These are phyloP conservation scores for Candida vartiovaarae DNA, from an alignment of 805 yeast genomes.

Conservation along the genomic window DNA sequence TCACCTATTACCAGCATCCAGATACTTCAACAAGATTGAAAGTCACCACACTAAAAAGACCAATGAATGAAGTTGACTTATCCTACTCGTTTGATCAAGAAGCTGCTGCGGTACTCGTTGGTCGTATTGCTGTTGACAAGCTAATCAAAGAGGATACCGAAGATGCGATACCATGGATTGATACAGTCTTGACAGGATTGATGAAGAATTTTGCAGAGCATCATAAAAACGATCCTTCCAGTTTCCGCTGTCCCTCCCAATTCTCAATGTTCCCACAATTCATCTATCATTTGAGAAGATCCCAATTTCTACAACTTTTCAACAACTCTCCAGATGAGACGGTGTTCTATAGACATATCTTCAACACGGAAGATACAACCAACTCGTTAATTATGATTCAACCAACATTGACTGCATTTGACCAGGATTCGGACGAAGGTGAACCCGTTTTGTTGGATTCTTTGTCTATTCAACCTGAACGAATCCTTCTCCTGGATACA, in stretches of 20 bases:
- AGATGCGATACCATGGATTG: conserved; percentile 43
- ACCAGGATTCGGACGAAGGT: conserved; percentile 39
- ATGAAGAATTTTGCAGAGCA: conserved; percentile 43
- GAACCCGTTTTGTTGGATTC: conserved; percentile 61
- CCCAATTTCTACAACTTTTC: conserved; percentile 58
- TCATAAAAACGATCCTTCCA: conserved; percentile 36
- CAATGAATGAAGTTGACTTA: conserved; percentile 35
- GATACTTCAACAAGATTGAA: conserved; percentile 49
- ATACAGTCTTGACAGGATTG: conserved; percentile 38
- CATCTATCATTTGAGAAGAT: conserved; percentile 59
- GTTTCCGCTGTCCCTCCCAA: conserved; percentile 42
- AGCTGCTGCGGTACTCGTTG: conserved; percentile 55
- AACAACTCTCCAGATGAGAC: conserved; percentile 72
- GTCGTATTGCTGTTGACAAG: conserved; percentile 41
- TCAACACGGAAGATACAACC: conserved; percentile 52
- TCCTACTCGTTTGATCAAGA: conserved; percentile 58
- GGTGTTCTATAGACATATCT: conserved; percentile 53
- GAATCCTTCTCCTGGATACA: conserved; percentile 55
- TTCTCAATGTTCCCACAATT: conserved; percentile 59
- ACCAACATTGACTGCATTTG: conserved; percentile 57
- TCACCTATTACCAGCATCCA: conserved; percentile 57
- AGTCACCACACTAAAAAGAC: conserved; percentile 51
- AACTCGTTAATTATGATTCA: conserved; percentile 63
- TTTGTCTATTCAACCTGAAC: conserved; percentile 48
- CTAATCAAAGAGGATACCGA: conserved; percentile 27